Evolutionary conservation across 441 rosid genomes (phyloP).

Genomic region (Populus hybrid): DNA sequence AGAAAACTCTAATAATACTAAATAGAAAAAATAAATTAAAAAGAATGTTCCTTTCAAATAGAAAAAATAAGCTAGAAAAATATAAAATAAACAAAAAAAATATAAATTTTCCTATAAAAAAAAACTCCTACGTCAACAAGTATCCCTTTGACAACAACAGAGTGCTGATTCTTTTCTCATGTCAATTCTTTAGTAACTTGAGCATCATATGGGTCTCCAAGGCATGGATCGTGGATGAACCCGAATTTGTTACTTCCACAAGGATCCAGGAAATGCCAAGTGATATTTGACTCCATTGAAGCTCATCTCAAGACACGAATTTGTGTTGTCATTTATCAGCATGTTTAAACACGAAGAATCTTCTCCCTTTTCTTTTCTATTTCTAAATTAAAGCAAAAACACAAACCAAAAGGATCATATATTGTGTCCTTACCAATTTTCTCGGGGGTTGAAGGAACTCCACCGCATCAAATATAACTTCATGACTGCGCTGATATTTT

Average conservation of each 20-base stretch:
- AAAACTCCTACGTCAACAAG: slow-evolving; percentile 48
- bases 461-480: no score
- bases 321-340: neutral
- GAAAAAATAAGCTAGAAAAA: no score
- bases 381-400: neutral
- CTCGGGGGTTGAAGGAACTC: no score
- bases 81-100: no score
- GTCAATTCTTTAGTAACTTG: neutral
- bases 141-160: slow-evolving; percentile 11
- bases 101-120: no score
- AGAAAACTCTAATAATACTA: no score
- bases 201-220: slow-evolving; percentile 12
- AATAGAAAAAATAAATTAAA: no score
- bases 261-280: slow-evolving; percentile 67
- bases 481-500: neutral
- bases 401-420: neutral
- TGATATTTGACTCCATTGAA: slow-evolving; percentile 82
- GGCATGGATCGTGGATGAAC: slow-evolving; percentile 99
- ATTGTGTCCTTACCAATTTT: neutral
- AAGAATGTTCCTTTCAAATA: no score
- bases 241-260: slow-evolving; percentile 78
- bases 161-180: neutral
- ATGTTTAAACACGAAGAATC: no score
- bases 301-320: slow-evolving; percentile 47
- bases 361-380: neutral